Evolutionary conservation across 2,329 filamentous ascomycete species (phyloP).

Genomic region (Alternaria gaisen): DNA sequence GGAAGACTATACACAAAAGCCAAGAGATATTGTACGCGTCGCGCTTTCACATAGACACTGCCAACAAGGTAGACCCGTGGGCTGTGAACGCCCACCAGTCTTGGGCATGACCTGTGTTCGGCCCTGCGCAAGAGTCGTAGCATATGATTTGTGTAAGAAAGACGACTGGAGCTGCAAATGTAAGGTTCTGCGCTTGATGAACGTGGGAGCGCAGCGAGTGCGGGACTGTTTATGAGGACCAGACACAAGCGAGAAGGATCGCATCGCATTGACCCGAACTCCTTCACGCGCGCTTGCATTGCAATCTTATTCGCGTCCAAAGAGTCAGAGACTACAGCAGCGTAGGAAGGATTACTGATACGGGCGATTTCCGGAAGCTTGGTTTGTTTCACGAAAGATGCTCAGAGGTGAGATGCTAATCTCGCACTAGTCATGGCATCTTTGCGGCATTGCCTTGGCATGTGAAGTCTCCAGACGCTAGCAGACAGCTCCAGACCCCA

Average conservation of each 20-base stretch:
- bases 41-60: neutral
- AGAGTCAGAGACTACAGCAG: neutral
- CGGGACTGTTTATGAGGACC: neutral
- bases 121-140: neutral
- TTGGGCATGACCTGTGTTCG: neutral
- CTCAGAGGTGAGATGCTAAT: neutral
- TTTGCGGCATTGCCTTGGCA: neutral
- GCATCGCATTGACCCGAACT: neutral
- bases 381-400: neutral
- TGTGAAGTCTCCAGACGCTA: neutral
- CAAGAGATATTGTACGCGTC: neutral
- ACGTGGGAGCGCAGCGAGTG: neutral
- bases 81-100: too few relatives aligned
- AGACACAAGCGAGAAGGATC: neutral
- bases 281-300: neutral
- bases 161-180: fast-evolving
- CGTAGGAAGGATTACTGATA: neutral
- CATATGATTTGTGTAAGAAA: neutral
- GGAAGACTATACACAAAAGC: neutral
- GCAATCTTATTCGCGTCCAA: neutral
- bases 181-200: neutral
- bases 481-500: neutral
- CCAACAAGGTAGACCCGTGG: neutral
- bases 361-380: neutral
- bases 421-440: neutral